Evolutionary conservation across 108 stramenopile genomes (phyloP), one percentile per base, ranked within the genome.

Genomic region (Cyclotella cryptica): DNA sequence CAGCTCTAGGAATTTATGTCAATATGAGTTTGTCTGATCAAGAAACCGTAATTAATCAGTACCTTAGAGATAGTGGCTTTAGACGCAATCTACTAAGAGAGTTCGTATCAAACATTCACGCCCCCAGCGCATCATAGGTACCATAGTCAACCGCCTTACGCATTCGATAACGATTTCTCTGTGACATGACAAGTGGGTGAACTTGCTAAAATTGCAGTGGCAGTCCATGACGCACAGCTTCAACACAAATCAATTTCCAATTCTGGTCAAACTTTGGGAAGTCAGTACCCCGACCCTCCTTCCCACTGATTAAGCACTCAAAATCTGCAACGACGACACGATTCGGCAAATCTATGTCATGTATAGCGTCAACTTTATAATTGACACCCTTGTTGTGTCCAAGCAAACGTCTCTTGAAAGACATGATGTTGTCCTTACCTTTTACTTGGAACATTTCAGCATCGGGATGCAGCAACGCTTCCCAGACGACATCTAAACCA

Each of bases 361-460:
- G 35, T 61, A 61, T 61, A n/a, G 60, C 29, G 35, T 61, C 60
- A 35, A 61, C 19, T 61, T 30, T 29, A 15, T 61, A 61, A 39
- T 61, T 61, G 18, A 39, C 12, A 15, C 30, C 14, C 29, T 30
- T 17, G n/a, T 61, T 61, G 14, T n/a, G 14, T 39, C 12, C 30
- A 3, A 61, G 15, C 30, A 61, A 11, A 39, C n/a, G 13, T 12
- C n/a, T 30, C 19, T 61, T 61, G 30, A 39, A 61, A 17, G 30
- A 15, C 15, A 61, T n/a, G 13, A 61, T 61, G 60, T 61, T 14
- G 2, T 29, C 60, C 35, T 61, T 61, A 15, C 60, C 60, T 61
- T n/a, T 35, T 15, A 39, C 15, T 39, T 35, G 30, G 35, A 61
- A 61, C 60, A 61, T 61, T 61, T 61, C 60, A 61, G 60, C 60